Percentiles rank a stretch among this genome's conserved stretches.
These are phyloP conservation scores for Alternaria panax DNA, from an alignment of 2,329 filamentous ascomycete genomes.

Conservation along the genomic window DNA sequence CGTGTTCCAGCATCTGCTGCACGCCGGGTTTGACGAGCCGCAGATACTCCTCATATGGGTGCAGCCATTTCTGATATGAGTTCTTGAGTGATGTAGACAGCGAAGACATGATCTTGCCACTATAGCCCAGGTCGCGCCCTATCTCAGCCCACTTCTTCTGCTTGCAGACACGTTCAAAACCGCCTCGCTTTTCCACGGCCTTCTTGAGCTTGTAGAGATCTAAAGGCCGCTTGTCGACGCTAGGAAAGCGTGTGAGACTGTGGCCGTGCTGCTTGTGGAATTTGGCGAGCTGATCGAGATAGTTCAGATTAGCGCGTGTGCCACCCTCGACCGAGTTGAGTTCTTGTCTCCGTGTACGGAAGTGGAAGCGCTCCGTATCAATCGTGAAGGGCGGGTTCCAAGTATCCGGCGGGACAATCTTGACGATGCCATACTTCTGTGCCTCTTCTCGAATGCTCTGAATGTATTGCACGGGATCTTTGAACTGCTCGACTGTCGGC, in stretches of 20 bases:
- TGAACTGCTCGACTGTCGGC: conserved; percentile 92
- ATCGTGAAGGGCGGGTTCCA: conserved; percentile 98
- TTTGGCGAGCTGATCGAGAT: conserved; percentile 92
- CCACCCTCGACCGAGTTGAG: conserved; percentile 98
- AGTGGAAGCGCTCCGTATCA: conserved; percentile 98
- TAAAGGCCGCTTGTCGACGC: conserved; percentile 95
- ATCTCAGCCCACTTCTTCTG: conserved; percentile 99
- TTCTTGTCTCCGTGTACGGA: conserved; percentile 93
- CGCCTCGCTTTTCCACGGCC: conserved; percentile 90
- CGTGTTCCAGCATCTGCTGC: conserved; percentile 92
- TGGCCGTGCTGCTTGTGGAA: conserved; percentile 97
- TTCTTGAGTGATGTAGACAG: conserved; percentile 97
- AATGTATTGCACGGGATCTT: conserved; percentile 92
- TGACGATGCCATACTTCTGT: conserved; percentile 87
- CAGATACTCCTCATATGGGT: conserved; percentile 95
- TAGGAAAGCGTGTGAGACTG: conserved; percentile 91
- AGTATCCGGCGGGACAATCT: conserved; percentile 89
- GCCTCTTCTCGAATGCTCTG: conserved; percentile 89
- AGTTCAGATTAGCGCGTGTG: conserved; percentile 93
- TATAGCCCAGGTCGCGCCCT: conserved; percentile 93
- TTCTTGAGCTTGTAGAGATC: conserved; percentile 97
- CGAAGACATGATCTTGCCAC: conserved; percentile 99
- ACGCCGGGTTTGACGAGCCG: conserved; percentile 90
- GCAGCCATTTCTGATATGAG: conserved; percentile 95
- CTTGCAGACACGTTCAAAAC: conserved; percentile 96